A percentile compares a stretch with the other conserved stretches of the same genome.
These are phyloP conservation scores for Linum lewisii DNA, from an alignment of 345 rosid species.

Conservation along the genomic window DNA sequence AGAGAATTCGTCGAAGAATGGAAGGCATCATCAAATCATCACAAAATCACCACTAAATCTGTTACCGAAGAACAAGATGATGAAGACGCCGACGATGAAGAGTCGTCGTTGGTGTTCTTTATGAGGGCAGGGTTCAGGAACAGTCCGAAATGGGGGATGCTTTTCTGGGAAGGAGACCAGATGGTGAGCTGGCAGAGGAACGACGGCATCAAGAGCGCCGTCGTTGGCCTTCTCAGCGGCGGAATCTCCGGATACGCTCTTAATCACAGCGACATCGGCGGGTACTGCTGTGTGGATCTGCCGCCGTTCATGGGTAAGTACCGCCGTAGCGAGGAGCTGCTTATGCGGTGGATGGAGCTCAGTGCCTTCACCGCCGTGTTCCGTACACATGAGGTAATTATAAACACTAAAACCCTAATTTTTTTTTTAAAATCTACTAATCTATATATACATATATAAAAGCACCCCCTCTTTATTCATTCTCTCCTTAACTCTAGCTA, in stretches of 20 bases:
- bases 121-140: slow-evolving; percentile 66
- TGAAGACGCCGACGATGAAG: slow-evolving; percentile 37
- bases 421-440: no score
- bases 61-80: slow-evolving; percentile 16
- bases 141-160: slow-evolving; percentile 68
- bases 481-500: no score
- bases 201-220: slow-evolving; percentile 68
- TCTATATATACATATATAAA: no score
- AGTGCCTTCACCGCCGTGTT: slow-evolving; percentile 55
- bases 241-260: slow-evolving; percentile 62
- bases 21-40: slow-evolving; percentile 19
- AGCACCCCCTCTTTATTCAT: no score
- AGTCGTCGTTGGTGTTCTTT: slow-evolving; percentile 44
- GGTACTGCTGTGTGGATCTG: slow-evolving; percentile 51
- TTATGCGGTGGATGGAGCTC: slow-evolving; percentile 70
- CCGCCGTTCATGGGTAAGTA: slow-evolving; percentile 36
- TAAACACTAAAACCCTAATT: not conserved
- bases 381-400: slow-evolving; percentile 57
- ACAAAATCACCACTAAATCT: no score
- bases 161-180: slow-evolving; percentile 81
- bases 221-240: slow-evolving; percentile 54
- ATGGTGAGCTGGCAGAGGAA: slow-evolving; percentile 77
- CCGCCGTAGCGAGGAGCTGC: slow-evolving; percentile 52
- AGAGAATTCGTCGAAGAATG: slow-evolving; percentile 62
- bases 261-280: slow-evolving; percentile 74